phyloP scores from a whole-genome alignment of 257 asterid species.

The Nicotiana otophora region DNA sequence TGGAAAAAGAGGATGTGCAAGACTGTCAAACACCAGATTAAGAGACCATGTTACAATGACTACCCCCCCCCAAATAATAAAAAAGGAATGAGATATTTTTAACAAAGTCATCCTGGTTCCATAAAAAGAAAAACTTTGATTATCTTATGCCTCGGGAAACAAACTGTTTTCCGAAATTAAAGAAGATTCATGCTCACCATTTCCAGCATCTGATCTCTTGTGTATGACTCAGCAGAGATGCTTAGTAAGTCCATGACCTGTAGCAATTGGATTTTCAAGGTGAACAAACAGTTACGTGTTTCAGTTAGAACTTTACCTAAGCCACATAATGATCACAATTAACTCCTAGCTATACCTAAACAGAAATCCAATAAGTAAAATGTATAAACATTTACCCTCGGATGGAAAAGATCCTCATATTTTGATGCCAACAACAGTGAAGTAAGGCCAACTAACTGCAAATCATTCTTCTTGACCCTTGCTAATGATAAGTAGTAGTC shows the following conservation, averaged over 20 bases:
- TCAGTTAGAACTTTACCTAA: background rate
- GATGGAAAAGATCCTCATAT: conserved; percentile 97
- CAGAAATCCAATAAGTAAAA: conserved; percentile 2
- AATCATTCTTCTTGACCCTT: conserved; percentile 58
- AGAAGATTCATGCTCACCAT: conserved; percentile 49
- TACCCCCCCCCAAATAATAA: background rate
- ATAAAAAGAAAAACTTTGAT: background rate
- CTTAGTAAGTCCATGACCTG: conserved; percentile 82
- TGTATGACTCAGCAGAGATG: conserved; percentile 76
- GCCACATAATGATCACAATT: background rate
- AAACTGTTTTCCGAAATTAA: background rate
- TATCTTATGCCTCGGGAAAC: background rate
- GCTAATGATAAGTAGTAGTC: conserved; percentile 67
- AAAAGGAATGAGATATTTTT: background rate
- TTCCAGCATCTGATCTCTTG: conserved; percentile 72
- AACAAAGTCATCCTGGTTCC: background rate
- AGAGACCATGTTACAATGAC: background rate
- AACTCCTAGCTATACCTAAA: background rate
- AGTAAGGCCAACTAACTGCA: conserved; percentile 95
- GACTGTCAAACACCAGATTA: conserved; percentile 1
- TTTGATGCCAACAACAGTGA: conserved; percentile 91
- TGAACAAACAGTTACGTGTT: background rate
- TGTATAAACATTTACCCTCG: conserved; percentile 55
- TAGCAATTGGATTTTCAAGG: conserved; percentile 8
- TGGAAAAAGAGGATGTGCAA: conserved; percentile 31